Percentiles rank a stretch among this genome's conserved stretches.
Conservation (phyloP, 768 basidiomycete genomes). For the Trametes meyenii region DNA sequence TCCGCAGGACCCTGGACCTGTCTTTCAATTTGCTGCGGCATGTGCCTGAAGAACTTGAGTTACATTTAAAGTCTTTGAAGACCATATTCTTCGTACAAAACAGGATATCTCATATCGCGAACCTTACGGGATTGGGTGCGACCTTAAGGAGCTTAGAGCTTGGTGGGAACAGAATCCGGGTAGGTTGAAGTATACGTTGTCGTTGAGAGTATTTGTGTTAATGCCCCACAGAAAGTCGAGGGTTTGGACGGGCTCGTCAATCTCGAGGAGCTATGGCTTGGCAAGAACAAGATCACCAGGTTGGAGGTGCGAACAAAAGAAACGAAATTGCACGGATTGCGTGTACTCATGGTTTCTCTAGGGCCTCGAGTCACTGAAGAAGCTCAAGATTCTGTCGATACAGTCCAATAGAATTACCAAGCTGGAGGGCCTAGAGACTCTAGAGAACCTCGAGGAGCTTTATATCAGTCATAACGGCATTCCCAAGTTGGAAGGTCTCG, state of each 20-base stretch:
- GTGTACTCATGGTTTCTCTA: constrained; percentile 34
- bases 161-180: constrained; percentile 91
- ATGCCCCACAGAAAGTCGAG: constrained; percentile 73
- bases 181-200: constrained; percentile 42
- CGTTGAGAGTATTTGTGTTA: background rate
- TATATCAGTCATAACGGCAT: constrained; percentile 96
- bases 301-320: constrained; percentile 61
- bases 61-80: constrained; percentile 59
- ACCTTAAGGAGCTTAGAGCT: constrained; percentile 84
- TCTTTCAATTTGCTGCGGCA: constrained; percentile 90
- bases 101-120: constrained; percentile 79
- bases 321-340: background rate
- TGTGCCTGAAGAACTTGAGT: constrained; percentile 61
- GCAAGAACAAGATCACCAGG: constrained; percentile 94
- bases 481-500: constrained; percentile 79
- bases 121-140: constrained; percentile 55
- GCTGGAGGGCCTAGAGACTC: constrained; percentile 76
- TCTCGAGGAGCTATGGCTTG: constrained; percentile 93
- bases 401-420: constrained; percentile 94
- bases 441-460: constrained; percentile 80
- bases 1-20: constrained; percentile 75
- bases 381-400: constrained; percentile 83
- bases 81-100: constrained; percentile 97
- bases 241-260: constrained; percentile 78
- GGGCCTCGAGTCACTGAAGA: constrained; percentile 71